phyloP scores from a whole-genome alignment of 441 rosid species.

The Mallotus japonicus region DNA sequence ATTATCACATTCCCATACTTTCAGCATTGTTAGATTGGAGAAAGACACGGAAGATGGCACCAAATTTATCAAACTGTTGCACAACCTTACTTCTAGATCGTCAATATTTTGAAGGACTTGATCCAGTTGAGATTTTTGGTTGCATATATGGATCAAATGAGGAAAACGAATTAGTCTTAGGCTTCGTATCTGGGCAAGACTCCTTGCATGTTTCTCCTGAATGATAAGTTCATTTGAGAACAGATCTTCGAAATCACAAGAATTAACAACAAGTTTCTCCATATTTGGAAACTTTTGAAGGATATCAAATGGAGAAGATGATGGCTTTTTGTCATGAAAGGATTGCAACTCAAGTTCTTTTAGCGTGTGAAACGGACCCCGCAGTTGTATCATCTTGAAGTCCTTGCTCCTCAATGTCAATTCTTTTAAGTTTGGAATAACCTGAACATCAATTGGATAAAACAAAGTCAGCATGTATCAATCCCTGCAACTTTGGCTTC shows the following conservation, averaged over 20 bases:
- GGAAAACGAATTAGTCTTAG: not conserved
- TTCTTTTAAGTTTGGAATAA: too few relatives aligned
- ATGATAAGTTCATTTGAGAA: constrained; percentile 6
- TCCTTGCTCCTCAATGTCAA: too few relatives aligned
- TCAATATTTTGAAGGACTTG: too few relatives aligned
- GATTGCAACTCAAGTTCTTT: constrained; percentile 12
- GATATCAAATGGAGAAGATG: constrained; percentile 20
- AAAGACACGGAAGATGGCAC: too few relatives aligned
- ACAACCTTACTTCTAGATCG: too few relatives aligned
- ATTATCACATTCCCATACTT: too few relatives aligned
- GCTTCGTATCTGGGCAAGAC: not conserved
- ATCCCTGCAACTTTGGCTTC: too few relatives aligned
- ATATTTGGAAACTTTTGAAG: constrained; percentile 23
- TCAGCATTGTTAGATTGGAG: too few relatives aligned
- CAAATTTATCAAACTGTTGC: too few relatives aligned
- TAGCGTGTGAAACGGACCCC: not conserved
- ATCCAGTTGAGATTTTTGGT: not conserved
- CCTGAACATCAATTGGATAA: too few relatives aligned
- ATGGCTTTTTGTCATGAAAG: constrained; percentile 10
- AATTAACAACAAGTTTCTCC: constrained; percentile 16
- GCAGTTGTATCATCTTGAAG: not conserved
- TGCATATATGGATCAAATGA: constrained; percentile 8
- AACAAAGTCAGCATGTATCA: too few relatives aligned
- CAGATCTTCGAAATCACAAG: constrained; percentile 18
- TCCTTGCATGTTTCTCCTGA: not conserved